Base-by-base conservation (phyloP, 176 grass and related monocot species). In the Oryza glumipatula region DNA sequence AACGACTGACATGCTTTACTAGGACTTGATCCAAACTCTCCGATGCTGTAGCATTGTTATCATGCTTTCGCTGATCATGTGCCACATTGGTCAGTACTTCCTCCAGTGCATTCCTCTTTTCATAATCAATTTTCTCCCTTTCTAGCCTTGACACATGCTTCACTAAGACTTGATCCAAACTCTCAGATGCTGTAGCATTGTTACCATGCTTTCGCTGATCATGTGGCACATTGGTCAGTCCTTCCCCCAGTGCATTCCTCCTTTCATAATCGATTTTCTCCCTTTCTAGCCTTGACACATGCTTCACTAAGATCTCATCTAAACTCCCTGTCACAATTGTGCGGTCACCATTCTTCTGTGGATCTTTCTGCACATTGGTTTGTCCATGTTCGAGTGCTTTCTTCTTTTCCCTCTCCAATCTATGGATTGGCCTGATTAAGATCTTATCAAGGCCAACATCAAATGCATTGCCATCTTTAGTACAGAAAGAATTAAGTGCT, bases 101-200 rank as follows among this genome's bases (percentile, higher is more conserved):
- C 74, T 36, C 82, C 54, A 39, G 52, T 65, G 44, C 68, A 74
- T 70, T 41, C 63, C 76, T 86, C 64, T 73, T 86, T 88, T 80
- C 33, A 45, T 73, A 77, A 45, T 91, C 86, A 70, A 88, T 71
- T 70, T 94, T 94, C 33, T 98, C 96, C 64, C 19, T 93, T 90
- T 98, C 93, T 14, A 95, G 77, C 73, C 75, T 94, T 41, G 93
- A 92, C 14, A 96, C 71, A 77, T 87, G 83, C 78, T 93, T 93
- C 65, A 91, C 67, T 51, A 95, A 80, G 44, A 93, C 72, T 72
- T 90, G 86, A 88, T 90, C 90, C 63, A 95, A 85, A 87, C 93
- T 83, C 43, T 76, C 79, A 12, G 52, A 74, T 68, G 61, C n/a
- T 24, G 65, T 45, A 8, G 69, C 63, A 82, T 21, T 56, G 41